A percentile compares a stretch with the other conserved stretches of the same genome.
phyloP scores from a whole-genome alignment of 768 basidiomycete genomes.

The Phanerodontia chrysosporium region DNA sequence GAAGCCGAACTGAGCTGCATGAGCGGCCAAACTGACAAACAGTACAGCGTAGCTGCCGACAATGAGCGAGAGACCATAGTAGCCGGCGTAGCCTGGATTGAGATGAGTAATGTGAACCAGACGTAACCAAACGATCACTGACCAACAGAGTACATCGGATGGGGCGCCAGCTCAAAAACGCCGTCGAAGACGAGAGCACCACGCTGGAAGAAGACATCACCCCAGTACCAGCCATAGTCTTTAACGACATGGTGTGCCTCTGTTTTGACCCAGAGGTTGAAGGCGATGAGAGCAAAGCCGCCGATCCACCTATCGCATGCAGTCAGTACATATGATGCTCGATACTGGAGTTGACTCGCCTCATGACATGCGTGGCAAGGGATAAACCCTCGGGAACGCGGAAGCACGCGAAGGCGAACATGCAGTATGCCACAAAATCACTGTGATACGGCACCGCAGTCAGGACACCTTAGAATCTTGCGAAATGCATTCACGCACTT shows the following conservation, averaged over 20 bases:
- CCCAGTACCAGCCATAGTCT: conserved; percentile 99
- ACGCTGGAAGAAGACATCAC: conserved; percentile 89
- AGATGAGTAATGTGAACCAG: neutral
- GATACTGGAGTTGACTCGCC: no score
- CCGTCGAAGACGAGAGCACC: conserved; percentile 94
- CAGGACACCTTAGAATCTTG: neutral
- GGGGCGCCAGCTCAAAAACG: conserved; percentile 90
- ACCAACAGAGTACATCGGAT: conserved; percentile 95
- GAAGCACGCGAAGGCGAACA: conserved; percentile 94
- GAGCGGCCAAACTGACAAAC: conserved; percentile 90
- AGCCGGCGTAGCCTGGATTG: conserved; percentile 81
- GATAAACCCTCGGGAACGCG: conserved; percentile 80
- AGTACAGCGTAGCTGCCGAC: conserved; percentile 86
- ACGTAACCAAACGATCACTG: conserved; percentile 17
- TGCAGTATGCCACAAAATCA: conserved; percentile 90
- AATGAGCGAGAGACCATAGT: conserved; percentile 92
- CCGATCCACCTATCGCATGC: conserved; percentile 67
- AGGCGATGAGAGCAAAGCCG: conserved; percentile 79
- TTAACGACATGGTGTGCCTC: conserved; percentile 98
- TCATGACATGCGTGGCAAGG: conserved; percentile 65
- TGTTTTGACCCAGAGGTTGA: conserved; percentile 98
- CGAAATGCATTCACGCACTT: conserved; percentile 55
- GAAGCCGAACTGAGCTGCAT: conserved; percentile 96
- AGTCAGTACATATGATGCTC: neutral
- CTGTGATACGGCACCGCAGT: conserved; percentile 37